Evolutionary conservation across 2,329 filamentous ascomycete species (phyloP).

Genomic region (Neoscytalidium dimidiatum): DNA sequence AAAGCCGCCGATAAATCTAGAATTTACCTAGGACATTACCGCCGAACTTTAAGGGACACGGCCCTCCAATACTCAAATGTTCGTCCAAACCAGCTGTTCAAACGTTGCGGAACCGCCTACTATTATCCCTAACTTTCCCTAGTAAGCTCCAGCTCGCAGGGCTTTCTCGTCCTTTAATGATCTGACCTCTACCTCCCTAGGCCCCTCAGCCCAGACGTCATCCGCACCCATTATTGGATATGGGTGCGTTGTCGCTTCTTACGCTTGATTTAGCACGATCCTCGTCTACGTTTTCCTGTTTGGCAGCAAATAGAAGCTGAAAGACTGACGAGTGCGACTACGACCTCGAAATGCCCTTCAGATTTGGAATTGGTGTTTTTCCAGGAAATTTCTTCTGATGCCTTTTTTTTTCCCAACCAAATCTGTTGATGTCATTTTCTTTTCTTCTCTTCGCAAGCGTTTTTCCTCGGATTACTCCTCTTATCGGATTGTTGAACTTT

Average conservation of each 20-base stretch:
- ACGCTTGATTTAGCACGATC: neutral
- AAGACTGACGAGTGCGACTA: neutral
- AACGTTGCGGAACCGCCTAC: no score
- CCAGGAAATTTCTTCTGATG: neutral
- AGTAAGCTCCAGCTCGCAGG: no score
- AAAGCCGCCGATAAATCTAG: conserved; percentile 14
- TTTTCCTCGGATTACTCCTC: neutral
- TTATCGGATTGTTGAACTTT: neutral
- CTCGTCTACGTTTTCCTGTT: neutral
- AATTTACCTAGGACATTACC: no score
- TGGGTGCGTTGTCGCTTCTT: neutral
- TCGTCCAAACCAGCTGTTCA: no score
- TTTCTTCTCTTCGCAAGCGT: neutral
- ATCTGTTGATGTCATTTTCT: neutral
- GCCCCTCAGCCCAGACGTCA: neutral
- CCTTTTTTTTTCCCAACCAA: neutral
- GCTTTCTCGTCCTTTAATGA: neutral
- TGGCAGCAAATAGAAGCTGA: neutral
- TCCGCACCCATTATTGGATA: neutral
- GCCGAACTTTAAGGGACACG: neutral
- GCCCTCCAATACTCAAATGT: no score
- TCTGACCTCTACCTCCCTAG: neutral
- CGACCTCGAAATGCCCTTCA: neutral
- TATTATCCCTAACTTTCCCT: no score
- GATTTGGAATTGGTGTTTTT: neutral